These are phyloP conservation scores for Parachaetomium inaequale DNA, from an alignment of 495 filamentous ascomycete species.

Conservation along the genomic window DNA sequence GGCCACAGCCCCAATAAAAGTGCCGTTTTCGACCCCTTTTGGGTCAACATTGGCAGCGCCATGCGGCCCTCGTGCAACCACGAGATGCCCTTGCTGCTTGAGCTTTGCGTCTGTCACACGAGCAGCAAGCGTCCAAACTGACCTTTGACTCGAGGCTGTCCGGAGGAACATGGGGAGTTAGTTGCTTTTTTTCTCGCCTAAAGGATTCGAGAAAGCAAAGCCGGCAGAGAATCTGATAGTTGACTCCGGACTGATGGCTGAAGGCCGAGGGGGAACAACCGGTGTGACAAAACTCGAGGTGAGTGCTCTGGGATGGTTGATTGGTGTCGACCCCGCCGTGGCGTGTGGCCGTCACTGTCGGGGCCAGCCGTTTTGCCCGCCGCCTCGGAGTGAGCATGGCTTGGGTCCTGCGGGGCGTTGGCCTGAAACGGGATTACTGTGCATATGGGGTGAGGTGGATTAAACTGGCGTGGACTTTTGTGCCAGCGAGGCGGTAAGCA, in stretches of 20 bases:
- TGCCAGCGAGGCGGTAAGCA: not conserved
- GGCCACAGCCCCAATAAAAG: not conserved
- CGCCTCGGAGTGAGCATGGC: not conserved
- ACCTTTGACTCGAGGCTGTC: not conserved
- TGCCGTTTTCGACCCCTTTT: not conserved
- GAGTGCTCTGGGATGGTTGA: not conserved
- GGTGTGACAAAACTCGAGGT: constrained; percentile 5
- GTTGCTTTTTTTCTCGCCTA: not conserved
- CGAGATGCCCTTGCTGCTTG: not conserved
- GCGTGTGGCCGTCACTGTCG: constrained; percentile 5
- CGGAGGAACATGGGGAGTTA: not conserved
- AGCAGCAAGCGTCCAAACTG: not conserved
- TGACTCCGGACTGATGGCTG: not conserved
- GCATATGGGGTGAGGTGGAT: not conserved
- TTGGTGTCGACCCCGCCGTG: constrained; percentile 13
- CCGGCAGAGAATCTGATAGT: not conserved
- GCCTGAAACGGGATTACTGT: not conserved
- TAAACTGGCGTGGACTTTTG: too few species aligned
- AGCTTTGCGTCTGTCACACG: not conserved
- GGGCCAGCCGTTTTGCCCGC: not conserved
- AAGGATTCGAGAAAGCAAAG: not conserved
- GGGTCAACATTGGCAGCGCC: not conserved
- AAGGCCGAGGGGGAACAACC: not conserved
- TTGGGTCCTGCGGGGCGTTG: not conserved
- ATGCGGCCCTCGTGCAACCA: constrained; percentile 1